Base-by-base conservation (phyloP, 164 flowering plant genomes). In the Piper longum region DNA sequence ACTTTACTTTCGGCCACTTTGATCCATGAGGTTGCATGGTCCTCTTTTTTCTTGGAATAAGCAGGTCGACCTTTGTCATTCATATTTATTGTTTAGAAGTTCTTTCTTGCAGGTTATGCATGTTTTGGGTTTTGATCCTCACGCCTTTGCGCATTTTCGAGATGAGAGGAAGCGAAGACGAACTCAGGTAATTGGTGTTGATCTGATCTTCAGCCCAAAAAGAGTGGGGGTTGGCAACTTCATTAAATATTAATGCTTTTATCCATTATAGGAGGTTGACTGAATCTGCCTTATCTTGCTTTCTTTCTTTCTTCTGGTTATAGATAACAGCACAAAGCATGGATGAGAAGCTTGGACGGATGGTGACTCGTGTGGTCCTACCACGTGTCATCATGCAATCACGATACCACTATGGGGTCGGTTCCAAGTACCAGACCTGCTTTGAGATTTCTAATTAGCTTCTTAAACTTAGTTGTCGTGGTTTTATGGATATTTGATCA, bases 51-150 rank as follows among this genome's bases (percentile, higher is more conserved):
- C 39, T n/a, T 57, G 60, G 41, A 57, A 26, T 57, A 26, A 7
- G 4, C 7, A 36, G 2, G 5, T 57, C 4, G 60, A 5, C 11
- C 14, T 2, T n/a, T 57, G 59, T 48, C 11, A 48, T 48, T 36
- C 7, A 11, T 57, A 36, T 56, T 70, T n/a, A 14, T 45, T 40
- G 73, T 18, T 75, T 71, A 11, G 4, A 41, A 3, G 69, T 62
- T 57, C 7, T 41, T 39, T 59, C 54, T 52, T 68, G 59, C 71
- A 93, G 98, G 99, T 95, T 43, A 95, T 95, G 96, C 99, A 95
- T 71, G 99, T 95, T 74, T 95, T 95, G 72, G 99, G 99, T 45
- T 95, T 95, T 80, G 99, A 95, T 76, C 99, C 99, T 56, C 99
- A 95, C 78, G 99, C 99, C 70, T 95, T 95, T 74, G 82, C 97